Evolutionary conservation across 768 basidiomycete species (phyloP), one percentile per base, ranked within the genome.

Genomic region (Tulasnella sp.): DNA sequence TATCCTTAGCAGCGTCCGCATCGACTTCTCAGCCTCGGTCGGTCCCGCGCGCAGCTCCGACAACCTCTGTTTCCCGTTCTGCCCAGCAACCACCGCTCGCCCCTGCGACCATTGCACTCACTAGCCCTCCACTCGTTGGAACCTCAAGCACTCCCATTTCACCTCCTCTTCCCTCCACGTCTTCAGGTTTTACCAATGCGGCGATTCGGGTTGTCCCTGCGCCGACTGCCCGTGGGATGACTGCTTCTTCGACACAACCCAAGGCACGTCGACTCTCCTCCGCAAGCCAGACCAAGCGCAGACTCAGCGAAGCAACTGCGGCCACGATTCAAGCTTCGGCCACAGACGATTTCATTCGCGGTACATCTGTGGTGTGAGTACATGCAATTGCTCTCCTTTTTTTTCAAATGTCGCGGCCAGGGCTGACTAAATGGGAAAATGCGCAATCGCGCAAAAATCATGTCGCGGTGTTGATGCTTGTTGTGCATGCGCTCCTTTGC

Each of bases 301-400:
- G 91, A 72, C 78, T 91, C 75, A 91, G 90, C 79, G 91, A 92
- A 79, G 91, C 90, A 32, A 91, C 92, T 79, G 91, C 91, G 59
- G 89, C 89, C 67, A 83, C 83, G 71, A 83, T 91, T 67, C 89
- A 89, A 68, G 72, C 66, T 19, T 86, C 86, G 90, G 92, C 80
- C 83, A 89, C 71, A 5, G 32, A 59, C 17, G 64, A 40, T 34
- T 63, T 72, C 40, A 47, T 62, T 42, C 59, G 71, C 3, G 64
- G 62, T 11, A 63, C 71, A 5, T 72, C 71, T 29, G 71, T 72
- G 9, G 37, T 66, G 71, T 72, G 64, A 63, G 71, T 72, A 22
- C n/a, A 42, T 2, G 2, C 19, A 0, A n/a, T 22, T 14, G 0
- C 3, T 17, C 17, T 14, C 29, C 34, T 52, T 69, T 41, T 69